Percentiles rank a stretch among this genome's conserved stretches.
These are phyloP conservation scores for Salix caprea DNA, from an alignment of 345 rosid genomes.

Conservation along the genomic window DNA sequence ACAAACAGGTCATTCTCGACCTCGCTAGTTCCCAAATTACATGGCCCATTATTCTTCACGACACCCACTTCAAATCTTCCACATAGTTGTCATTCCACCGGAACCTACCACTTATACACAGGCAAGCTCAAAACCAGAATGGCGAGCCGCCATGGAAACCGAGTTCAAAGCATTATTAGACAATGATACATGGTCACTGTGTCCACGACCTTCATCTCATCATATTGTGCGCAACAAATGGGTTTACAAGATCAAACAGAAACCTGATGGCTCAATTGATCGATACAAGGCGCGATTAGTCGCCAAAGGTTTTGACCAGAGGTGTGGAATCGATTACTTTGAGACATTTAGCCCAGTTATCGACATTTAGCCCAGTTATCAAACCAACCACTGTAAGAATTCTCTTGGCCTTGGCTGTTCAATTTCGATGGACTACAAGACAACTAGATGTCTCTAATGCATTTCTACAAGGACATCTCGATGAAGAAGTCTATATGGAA, in stretches of 20 bases:
- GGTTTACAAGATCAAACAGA: neutral
- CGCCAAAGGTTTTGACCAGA: neutral
- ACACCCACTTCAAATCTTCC: neutral
- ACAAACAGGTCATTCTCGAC: neutral
- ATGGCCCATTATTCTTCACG: neutral
- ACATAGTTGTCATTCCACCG: too few species aligned
- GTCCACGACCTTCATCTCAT: too few species aligned
- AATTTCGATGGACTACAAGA: too few species aligned
- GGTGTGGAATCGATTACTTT: neutral
- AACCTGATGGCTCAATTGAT: neutral
- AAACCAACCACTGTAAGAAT: accelerated
- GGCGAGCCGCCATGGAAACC: neutral
- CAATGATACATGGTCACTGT: accelerated
- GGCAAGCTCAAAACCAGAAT: neutral
- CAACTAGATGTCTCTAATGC: neutral
- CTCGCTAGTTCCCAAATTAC: neutral
- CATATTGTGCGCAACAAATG: too few species aligned
- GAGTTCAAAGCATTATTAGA: neutral
- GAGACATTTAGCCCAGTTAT: too few species aligned
- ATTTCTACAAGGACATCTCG: neutral
- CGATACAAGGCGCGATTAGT: neutral
- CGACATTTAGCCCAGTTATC: neutral
- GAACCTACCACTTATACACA: too few species aligned
- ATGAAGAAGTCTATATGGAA: too few species aligned
- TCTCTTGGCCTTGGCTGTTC: neutral